Base-by-base conservation (phyloP, 1,284 basidiomycete species). In the Pseudozyma hubeiensis region DNA sequence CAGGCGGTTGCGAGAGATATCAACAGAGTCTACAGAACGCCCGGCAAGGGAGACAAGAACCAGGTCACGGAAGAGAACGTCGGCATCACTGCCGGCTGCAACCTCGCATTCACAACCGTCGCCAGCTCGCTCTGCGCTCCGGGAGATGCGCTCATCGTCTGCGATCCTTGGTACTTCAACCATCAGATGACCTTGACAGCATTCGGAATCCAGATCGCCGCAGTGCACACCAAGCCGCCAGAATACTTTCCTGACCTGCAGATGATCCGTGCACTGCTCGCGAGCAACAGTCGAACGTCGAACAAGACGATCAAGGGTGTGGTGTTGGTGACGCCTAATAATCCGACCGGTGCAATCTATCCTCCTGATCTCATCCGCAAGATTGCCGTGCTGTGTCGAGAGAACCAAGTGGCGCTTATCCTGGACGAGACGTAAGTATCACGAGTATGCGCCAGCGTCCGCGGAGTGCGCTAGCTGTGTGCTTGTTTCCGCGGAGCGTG, bases 111-210 rank as follows among this genome's bases (percentile, higher is more conserved):
- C 75, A 87, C 90, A 13, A 88, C 90, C 0, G 85, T 87, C 0
- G 86, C 90, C 8, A 89, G 90, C 87, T 87, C 88, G 14, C 82
- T 96, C 6, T 91, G 90, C 17, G 88, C 89, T 66, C 86, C 88
- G 3, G 91, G 91, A 0, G 91, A 92, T 64, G 91, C 91, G 70
- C 86, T 93, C 43, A 90, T 96, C 51, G 84, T 94, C 14, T 92
- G 93, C 7, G 87, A 90, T 0, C 93, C 93, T 10, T 92, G 91
- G 76, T 76, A 75, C 53, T 76, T 76, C 31, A 77, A 76, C 45
- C 69, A 77, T 55, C 49, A 64, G 31, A 94, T 93, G 92, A 89
- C 88, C 1, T 86, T 95, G 70, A 49, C 72, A 1, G 66, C 78
- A 3, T 64, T 79, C 16, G 69, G 70, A n/a, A 76, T 81, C 11